Base-by-base conservation (phyloP, 1,139 yeast genomes). In the Pichia sp. region DNA sequence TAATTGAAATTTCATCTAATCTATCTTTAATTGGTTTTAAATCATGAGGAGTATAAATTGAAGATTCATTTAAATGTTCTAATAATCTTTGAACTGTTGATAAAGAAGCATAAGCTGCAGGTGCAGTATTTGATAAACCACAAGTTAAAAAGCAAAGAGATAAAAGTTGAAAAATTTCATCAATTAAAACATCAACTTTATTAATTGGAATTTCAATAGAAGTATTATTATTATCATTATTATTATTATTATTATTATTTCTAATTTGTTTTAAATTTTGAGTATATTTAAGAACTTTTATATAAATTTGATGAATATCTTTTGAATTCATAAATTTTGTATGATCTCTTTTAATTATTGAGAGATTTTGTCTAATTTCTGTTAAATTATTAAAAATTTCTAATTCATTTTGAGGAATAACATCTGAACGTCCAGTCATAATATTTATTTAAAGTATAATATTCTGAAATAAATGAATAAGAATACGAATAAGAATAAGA, bases 61-160 rank as follows among this genome's bases (percentile, higher is more conserved):
- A 80, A 46, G 87, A 78, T 58, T 86, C 96, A 54, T 78, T 76
- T 50, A 90, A 69, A 64, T 90, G 97, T 51, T 80, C 85, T 53
- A 92, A 70, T 49, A 92, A 68, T 55, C 92, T 78, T 64, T 80
- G 80, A 10, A 92, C 95, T 0, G 97, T 87, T 38, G 89, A 74
- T 40, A 90, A 69, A 7, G 95, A 85, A 8, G 96, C 89, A 65
- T 85, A 92, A 1, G 96, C 87, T 3, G 97, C 96, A 1, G 97
- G 96, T 1, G 96, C 96, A 37, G 87, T 77, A 55, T 87, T 82
- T 45, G 84, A 84, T 55, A 87, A 71, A 3, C 98, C 98, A 51
- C 94, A 94, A 1, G 97, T 87, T 54, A 90, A 76, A 62, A 89
- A 86, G 52, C 95, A 85, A 45, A 92, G 69, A 12, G 95, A 83